Percentiles rank a stretch among this genome's conserved stretches.
Evolutionary conservation across 192 early-diverging fungal species (phyloP).

Genomic region (Chytriomyces sp.): DNA sequence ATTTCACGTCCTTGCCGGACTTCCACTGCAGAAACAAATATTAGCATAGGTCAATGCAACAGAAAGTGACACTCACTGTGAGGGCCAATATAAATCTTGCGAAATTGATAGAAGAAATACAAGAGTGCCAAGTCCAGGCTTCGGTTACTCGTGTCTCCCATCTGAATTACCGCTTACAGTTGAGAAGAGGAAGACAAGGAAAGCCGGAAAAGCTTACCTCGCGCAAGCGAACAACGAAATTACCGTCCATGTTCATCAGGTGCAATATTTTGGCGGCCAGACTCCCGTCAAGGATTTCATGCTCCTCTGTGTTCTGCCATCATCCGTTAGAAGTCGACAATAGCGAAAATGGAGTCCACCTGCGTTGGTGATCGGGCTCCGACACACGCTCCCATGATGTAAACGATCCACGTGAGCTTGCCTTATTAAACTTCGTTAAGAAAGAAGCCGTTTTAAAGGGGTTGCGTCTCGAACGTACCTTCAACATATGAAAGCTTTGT

Average conservation of each 20-base stretch:
- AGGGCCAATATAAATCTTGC: slow-evolving; percentile 75
- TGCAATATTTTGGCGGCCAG: slow-evolving; percentile 30
- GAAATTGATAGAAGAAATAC: slow-evolving; percentile 77
- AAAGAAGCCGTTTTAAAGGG: not conserved
- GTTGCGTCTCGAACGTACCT: not conserved
- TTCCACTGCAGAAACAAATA: slow-evolving; percentile 14
- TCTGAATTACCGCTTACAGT: not conserved
- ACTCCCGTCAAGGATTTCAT: slow-evolving; percentile 74
- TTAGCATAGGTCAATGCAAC: not conserved
- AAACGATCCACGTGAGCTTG: slow-evolving; percentile 81
- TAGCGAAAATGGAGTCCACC: not conserved
- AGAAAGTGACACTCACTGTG: slow-evolving; percentile 7
- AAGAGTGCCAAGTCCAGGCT: slow-evolving; percentile 78
- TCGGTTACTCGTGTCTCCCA: slow-evolving; percentile 45
- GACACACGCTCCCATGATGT: slow-evolving; percentile 70
- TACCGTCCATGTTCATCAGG: slow-evolving; percentile 69
- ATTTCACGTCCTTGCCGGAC: slow-evolving; percentile 43
- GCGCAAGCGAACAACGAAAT: slow-evolving; percentile 46
- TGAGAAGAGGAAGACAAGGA: slow-evolving; percentile 1
- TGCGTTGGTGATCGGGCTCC: slow-evolving; percentile 57
- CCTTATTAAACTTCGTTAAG: slow-evolving; percentile 25
- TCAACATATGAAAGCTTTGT: slow-evolving; percentile 5
- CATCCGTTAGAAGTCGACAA: slow-evolving; percentile 51
- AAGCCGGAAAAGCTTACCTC: slow-evolving; percentile 10
- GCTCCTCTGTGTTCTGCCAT: slow-evolving; percentile 74